Conservation (phyloP, 495 filamentous ascomycete genomes). For the Rostrohypoxylon terebratum region DNA sequence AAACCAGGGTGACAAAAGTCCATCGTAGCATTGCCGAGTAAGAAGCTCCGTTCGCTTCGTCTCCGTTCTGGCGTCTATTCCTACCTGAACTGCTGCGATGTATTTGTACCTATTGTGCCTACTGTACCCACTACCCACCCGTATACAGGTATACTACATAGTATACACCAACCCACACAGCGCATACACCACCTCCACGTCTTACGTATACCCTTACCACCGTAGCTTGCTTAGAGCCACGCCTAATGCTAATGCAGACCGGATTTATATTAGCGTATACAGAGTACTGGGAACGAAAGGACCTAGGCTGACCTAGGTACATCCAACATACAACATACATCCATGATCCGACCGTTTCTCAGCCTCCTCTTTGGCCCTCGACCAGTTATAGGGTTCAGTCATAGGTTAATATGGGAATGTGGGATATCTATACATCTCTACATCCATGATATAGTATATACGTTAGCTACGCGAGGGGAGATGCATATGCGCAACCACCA, state of each 20-base stretch:
- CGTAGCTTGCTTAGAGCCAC: not conserved
- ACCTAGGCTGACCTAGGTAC: not conserved
- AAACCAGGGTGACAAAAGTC: conserved; percentile 43
- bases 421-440: not conserved
- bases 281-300: conserved; percentile 20
- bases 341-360: conserved; percentile 27
- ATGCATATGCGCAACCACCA: not conserved
- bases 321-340: conserved; percentile 6
- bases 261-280: conserved; percentile 42
- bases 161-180: too few species aligned
- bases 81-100: not conserved
- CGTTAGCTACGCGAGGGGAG: not conserved
- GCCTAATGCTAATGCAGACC: conserved; percentile 24
- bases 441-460: not conserved
- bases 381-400: not conserved
- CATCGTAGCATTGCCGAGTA: conserved; percentile 44
- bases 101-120: not conserved
- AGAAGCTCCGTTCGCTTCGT: conserved; percentile 21
- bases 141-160: not conserved
- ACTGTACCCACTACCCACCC: not conserved
- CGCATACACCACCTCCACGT: not conserved
- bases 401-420: too few species aligned
- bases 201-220: conserved; percentile 1
- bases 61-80: not conserved
- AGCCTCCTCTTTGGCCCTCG: conserved; percentile 25